These are phyloP conservation scores for Syzygium aromaticum DNA, from an alignment of 345 rosid species.

Conservation along the genomic window DNA sequence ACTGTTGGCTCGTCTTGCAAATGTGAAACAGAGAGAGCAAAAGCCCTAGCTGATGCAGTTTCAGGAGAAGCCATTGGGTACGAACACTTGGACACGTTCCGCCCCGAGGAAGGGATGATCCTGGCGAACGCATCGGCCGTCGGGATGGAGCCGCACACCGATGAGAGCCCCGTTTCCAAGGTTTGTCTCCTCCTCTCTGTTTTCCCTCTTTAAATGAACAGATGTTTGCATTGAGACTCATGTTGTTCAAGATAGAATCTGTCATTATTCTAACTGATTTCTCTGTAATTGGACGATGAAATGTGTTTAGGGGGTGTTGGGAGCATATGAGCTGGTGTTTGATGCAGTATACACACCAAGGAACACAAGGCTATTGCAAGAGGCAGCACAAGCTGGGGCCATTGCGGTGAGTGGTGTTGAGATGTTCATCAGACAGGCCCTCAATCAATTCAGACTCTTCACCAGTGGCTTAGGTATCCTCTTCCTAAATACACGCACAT, in stretches of 20 bases:
- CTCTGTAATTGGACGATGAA: background rate
- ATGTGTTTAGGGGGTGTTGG: conserved; percentile 23
- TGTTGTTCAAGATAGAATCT: background rate
- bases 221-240: background rate
- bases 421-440: conserved; percentile 60
- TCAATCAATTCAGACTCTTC: conserved; percentile 53
- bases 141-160: conserved; percentile 49
- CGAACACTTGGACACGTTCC: conserved; percentile 22
- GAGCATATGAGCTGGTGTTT: conserved; percentile 35
- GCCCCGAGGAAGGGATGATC: conserved; percentile 43
- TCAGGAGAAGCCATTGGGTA: conserved; percentile 34
- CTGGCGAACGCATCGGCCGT: conserved; percentile 55
- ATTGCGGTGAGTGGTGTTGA: conserved; percentile 51
- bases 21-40: conserved; percentile 34
- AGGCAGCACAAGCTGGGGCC: conserved; percentile 47
- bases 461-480: conserved; percentile 33
- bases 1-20: background rate
- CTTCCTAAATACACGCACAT: background rate
- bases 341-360: conserved; percentile 58
- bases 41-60: conserved; percentile 39
- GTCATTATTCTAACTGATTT: background rate
- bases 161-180: conserved; percentile 42
- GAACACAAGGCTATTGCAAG: conserved; percentile 41
- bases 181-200: conserved; percentile 6
- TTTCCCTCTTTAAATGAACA: background rate